Evolutionary conservation across 2,329 filamentous ascomycete species (phyloP).

Genomic region (Diplodia scrobiculata): DNA sequence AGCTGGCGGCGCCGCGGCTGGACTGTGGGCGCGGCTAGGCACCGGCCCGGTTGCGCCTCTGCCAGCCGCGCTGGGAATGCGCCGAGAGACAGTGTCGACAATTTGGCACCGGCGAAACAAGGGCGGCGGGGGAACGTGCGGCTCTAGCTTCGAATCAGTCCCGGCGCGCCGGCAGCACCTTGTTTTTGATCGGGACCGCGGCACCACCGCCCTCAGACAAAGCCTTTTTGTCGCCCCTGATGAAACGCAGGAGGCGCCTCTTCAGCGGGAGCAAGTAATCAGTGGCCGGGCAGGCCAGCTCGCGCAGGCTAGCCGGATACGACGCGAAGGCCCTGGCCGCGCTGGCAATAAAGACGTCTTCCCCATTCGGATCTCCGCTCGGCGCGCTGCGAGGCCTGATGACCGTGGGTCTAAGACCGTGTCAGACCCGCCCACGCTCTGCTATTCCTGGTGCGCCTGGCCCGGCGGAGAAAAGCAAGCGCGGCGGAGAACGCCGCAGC

Average conservation of each 20-base stretch:
- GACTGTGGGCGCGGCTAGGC: constrained; percentile 14
- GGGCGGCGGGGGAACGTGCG: constrained; percentile 26
- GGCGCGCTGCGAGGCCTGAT: constrained; percentile 27
- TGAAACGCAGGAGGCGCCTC: constrained; percentile 5
- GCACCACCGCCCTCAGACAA: constrained; percentile 24
- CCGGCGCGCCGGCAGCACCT: constrained; percentile 1
- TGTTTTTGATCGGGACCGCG: constrained; percentile 23
- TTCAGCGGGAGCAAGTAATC: constrained; percentile 9
- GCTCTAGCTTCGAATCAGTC: constrained; percentile 12
- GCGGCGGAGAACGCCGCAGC: constrained; percentile 25
- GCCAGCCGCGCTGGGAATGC: constrained; percentile 20
- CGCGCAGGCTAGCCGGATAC: constrained; percentile 24
- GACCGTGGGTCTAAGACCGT: constrained; percentile 29
- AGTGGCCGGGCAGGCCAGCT: constrained; percentile 1
- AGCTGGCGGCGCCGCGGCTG: constrained; percentile 16
- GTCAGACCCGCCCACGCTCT: constrained; percentile 21
- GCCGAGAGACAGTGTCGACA: constrained; percentile 18
- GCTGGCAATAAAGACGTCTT: constrained; percentile 28
- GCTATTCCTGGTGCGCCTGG: constrained; percentile 21
- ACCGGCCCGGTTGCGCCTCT: constrained; percentile 17
- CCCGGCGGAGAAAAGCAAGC: constrained; percentile 25
- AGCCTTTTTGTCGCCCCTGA: constrained; percentile 20
- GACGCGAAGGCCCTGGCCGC: constrained; percentile 19
- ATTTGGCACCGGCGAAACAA: constrained; percentile 11
- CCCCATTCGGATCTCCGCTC: constrained; percentile 30